Evolutionary conservation across 2,329 filamentous ascomycete species (phyloP).

Genomic region (Mycosphaerelloides madeirae): DNA sequence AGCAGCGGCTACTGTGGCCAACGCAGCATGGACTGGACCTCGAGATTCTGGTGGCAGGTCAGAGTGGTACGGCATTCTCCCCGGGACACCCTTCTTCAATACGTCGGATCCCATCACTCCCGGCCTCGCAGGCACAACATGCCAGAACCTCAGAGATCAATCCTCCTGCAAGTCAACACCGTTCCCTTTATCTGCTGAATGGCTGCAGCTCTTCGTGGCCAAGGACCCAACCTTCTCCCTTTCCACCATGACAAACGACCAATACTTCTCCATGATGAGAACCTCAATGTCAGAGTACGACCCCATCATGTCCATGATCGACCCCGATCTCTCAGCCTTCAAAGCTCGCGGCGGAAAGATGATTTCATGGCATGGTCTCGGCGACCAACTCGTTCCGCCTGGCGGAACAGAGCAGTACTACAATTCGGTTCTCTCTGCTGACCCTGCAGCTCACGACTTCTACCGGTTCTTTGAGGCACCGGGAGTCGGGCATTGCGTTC

Average conservation of each 20-base stretch:
- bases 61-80: slow-evolving; percentile 31
- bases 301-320: slow-evolving; percentile 34
- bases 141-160: slow-evolving; percentile 3
- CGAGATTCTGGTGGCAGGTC: slow-evolving; percentile 16
- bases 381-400: slow-evolving; percentile 36
- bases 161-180: slow-evolving; percentile 3
- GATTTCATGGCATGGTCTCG: slow-evolving; percentile 41
- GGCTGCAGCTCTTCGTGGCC: slow-evolving; percentile 34
- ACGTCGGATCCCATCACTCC: too few relatives aligned
- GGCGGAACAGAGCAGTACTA: slow-evolving; percentile 38
- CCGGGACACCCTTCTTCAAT: slow-evolving; percentile 13
- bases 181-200: slow-evolving; percentile 17
- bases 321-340: slow-evolving; percentile 38
- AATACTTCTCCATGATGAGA: slow-evolving; percentile 22
- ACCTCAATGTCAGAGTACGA: slow-evolving; percentile 28
- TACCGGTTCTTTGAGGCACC: slow-evolving; percentile 39
- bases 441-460: slow-evolving; percentile 29
- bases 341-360: slow-evolving; percentile 38
- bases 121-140: slow-evolving; percentile 20
- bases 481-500: slow-evolving; percentile 36
- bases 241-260: slow-evolving; percentile 28
- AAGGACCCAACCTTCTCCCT: slow-evolving; percentile 32
- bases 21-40: slow-evolving; percentile 33
- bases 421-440: slow-evolving; percentile 27
- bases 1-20: slow-evolving; percentile 27